Base-by-base conservation (phyloP, 257 asterid genomes). In the Solanum lycopersicoides region DNA sequence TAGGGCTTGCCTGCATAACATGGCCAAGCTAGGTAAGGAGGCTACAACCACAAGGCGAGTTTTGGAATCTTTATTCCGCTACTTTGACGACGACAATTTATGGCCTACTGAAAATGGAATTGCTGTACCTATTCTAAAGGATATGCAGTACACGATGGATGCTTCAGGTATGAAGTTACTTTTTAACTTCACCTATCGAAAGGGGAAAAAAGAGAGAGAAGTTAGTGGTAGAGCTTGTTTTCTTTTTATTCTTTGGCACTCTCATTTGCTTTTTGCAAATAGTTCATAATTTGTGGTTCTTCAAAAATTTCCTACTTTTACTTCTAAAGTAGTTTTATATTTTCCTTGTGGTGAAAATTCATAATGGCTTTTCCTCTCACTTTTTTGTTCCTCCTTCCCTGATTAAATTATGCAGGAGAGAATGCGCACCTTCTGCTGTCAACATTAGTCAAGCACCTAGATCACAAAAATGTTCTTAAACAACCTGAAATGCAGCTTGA, bases 1-100 rank as follows among this genome's bases (percentile, higher is more conserved):
- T 35, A 91, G 93, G 92, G 94, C 94, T 83, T 95, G 98, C 93
- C 93, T 97, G 34, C 96, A 92, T 83, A 94, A 94, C 93, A 97
- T 97, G 98, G 98, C 99, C 86, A 97, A 94, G 89, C 96, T 97
- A 44, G 99, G 98, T 85, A 96, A 94, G 90, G 99, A 97, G 92
- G 99, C 96, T 83, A 93, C 98, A 59, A 97, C 99, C 42, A 96
- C 94, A 98, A 96, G 99, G 50, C 97, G 98, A 32, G 98, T 97
- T 91, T 94, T 97, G 68, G 99, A 97, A 91, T 96, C 99, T 74
- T 89, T 96, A 88, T 96, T 96, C 87, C 96, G 98, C 56, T 97
- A 94, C 91, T 95, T 96, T 41, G 99, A 97, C 86, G 90, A 86
- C 59, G 98, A 92, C 85, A 94, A 95, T 89, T 89, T 92, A 4